phyloP scores from a whole-genome alignment of 176 grass and related monocot species.

The Phyllostachys edulis region DNA sequence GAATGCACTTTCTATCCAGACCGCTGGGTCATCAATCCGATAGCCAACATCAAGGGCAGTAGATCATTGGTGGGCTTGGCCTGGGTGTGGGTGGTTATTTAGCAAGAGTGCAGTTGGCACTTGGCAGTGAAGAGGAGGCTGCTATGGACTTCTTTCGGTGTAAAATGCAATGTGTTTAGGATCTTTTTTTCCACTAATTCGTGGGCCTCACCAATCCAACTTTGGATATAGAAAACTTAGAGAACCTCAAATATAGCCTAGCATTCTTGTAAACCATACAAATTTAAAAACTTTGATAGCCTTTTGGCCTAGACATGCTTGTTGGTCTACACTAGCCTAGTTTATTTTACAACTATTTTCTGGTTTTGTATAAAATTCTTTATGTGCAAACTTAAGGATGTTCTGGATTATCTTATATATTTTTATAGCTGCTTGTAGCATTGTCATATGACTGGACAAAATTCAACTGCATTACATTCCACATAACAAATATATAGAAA shows the following conservation, averaged over 20 bases:
- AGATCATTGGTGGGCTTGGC: background rate
- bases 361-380: slow-evolving; percentile 9
- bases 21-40: background rate
- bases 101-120: background rate
- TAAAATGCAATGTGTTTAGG: background rate
- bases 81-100: background rate
- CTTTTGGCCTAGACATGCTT: slow-evolving; percentile 12
- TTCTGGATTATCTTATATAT: background rate
- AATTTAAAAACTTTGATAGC: background rate
- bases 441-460: background rate
- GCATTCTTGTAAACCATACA: background rate
- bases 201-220: background rate
- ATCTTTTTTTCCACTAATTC: background rate
- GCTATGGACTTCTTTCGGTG: background rate
- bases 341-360: background rate
- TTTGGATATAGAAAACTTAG: background rate
- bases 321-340: background rate
- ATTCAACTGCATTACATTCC: slow-evolving; percentile 7
- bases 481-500: background rate
- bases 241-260: slow-evolving; percentile 6
- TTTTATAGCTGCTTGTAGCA: background rate
- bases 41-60: background rate
- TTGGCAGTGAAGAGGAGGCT: background rate
- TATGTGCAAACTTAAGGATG: background rate
- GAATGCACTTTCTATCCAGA: background rate